Base-by-base conservation (phyloP, 1,284 basidiomycete genomes). In the Ustilago lituana region DNA sequence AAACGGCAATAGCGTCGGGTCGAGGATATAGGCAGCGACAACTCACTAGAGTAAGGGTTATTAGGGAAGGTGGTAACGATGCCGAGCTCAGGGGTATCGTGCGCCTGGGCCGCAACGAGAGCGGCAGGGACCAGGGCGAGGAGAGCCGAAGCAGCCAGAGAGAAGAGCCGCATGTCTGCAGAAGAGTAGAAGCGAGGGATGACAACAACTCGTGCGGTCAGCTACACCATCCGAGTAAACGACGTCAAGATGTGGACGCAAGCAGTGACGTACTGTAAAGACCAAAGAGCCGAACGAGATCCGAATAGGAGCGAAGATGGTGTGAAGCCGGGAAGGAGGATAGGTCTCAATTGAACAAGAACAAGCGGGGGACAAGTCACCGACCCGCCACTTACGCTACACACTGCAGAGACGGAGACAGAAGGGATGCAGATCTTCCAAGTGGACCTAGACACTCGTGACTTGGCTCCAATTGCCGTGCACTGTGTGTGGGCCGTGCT, bases 61-160 rank as follows among this genome's bases (percentile, higher is more conserved):
- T 77, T 71, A 20, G 79, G 78, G 65, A 80, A 81, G 11, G 76
- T 78, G 19, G 78, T 79, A 31, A 73, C 59, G 32, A 80, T 68
- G 36, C 69, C 69, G 29, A 80, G 69, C 52, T 78, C 77, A 9
- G 78, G 78, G 8, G 71, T 73, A 39, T 79, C 76, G 43, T 75
- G 59, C 12, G 64, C 66, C 53, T 73, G 66, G 15, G 70, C 75
- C 26, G 47, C 53, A 20, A 69, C 67, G 7, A 73, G 59, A n/a
- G 52, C 43, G 24, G 55, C 55, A 20, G 61, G 54, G 6, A 54
- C 48, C 53, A 65, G 62, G 24, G 58, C 54, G 33, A 62, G 41
- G 9, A 70, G 54, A 52, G 67, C 62, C 33, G 58, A 51, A 43
- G 58, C 47, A 39, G 50, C 54, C 46, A 70, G 20, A 29, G 57